Conservation (phyloP, 495 filamentous ascomycete genomes). For the Pseudotulostoma volvatum region DNA sequence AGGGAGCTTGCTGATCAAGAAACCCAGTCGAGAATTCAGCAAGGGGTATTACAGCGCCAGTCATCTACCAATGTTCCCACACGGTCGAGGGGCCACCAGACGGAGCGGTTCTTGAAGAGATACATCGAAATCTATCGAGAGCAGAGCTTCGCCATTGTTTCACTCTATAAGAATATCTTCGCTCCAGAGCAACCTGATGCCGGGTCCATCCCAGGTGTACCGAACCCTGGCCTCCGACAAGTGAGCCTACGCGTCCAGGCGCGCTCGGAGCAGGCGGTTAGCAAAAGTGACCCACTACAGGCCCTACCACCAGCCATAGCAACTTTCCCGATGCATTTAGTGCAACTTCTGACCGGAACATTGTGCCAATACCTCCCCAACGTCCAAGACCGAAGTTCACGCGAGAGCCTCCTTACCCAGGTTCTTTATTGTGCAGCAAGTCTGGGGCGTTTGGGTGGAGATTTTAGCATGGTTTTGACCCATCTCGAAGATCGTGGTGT, state of each 20-base stretch:
- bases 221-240: conserved; percentile 17
- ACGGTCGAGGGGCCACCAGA: conserved; percentile 75
- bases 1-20: conserved; percentile 85
- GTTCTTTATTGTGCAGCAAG: conserved; percentile 91
- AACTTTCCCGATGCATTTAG: conserved; percentile 75
- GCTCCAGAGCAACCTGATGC: conserved; percentile 31
- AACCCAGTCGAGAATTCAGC: conserved; percentile 27
- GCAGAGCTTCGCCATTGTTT: conserved; percentile 89
- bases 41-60: conserved; percentile 12
- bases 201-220: conserved; percentile 20
- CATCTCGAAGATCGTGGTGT: conserved; percentile 43
- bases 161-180: conserved; percentile 84
- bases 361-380: conserved; percentile 68
- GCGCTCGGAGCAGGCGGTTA: conserved; percentile 9
- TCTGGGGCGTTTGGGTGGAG: conserved; percentile 76
- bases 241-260: conserved; percentile 10
- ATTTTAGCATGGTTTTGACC: conserved; percentile 80
- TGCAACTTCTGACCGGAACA: conserved; percentile 64
- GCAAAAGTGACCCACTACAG: conserved; percentile 40
- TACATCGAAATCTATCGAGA: conserved; percentile 98
- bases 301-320: conserved; percentile 60
- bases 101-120: conserved; percentile 81
- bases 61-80: conserved; percentile 13
- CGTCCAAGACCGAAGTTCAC: conserved; percentile 58
- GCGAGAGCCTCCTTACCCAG: conserved; percentile 82